A percentile compares a stretch with the other conserved stretches of the same genome.
Conservation (phyloP, 495 filamentous ascomycete genomes). For the Aspergillus nanangensis region DNA sequence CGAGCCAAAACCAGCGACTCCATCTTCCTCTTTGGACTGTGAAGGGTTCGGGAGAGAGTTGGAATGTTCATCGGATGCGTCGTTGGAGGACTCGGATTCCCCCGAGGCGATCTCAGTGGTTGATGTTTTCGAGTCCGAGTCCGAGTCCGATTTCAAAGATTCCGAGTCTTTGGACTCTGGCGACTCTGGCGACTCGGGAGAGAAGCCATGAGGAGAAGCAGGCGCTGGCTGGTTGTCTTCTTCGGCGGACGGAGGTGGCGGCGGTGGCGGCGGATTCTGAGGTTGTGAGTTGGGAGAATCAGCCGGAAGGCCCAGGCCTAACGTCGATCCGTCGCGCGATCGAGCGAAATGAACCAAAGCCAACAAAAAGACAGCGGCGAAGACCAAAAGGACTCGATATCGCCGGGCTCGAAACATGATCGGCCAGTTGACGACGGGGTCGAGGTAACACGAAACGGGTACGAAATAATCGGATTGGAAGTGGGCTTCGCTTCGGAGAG, state of each 20-base stretch:
- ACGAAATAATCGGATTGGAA: neutral
- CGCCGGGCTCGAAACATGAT: slow-evolving; percentile 71
- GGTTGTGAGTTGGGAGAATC: slow-evolving; percentile 6
- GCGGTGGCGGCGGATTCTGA: slow-evolving; percentile 1
- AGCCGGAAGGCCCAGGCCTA: slow-evolving; percentile 8
- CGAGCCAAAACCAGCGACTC: neutral
- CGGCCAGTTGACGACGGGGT: neutral
- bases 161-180: neutral
- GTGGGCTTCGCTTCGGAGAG: neutral
- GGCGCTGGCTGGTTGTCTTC: slow-evolving; percentile 1
- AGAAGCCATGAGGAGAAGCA: neutral
- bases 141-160: neutral
- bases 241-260: neutral
- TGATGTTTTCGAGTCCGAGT: too few species aligned
- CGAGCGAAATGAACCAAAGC: slow-evolving; percentile 59
- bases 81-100: neutral
- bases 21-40: slow-evolving; percentile 8
- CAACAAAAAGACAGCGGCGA: slow-evolving; percentile 60
- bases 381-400: slow-evolving; percentile 70
- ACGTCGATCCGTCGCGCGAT: slow-evolving; percentile 25
- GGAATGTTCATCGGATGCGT: neutral
- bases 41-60: neutral
- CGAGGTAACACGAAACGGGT: neutral
- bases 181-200: neutral
- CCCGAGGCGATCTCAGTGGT: too few species aligned